Evolutionary conservation across 495 filamentous ascomycete genomes (phyloP), one percentile per base, ranked within the genome.

Genomic region (Cercophora newfieldiana): DNA sequence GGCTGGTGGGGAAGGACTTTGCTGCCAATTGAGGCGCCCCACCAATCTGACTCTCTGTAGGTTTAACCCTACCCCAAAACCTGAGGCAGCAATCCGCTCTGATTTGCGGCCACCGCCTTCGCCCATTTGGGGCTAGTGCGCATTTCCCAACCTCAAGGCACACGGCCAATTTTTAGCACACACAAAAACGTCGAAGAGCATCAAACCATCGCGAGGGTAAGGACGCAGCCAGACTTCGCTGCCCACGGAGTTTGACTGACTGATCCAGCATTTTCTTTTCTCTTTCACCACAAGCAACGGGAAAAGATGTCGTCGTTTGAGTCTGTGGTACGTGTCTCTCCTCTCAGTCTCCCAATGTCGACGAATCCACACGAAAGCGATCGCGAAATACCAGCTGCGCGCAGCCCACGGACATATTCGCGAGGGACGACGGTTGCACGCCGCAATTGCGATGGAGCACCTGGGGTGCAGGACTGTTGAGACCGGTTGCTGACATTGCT

Each of bases 241-340:
- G 70, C 72, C 59, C 73, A 68, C 69, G 72, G 70, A 72, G 70
- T 68, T 73, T 73, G 74, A 72, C 69, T 67, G 68, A 70, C 71
- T 70, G 74, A 74, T 73, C 72, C 69, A 69, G 56, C 69, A 71
- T 74, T 74, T 73, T 44, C 18, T 69, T 76, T 66, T 74, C 73
- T 68, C 66, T 70, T 69, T 67, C 66, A 44, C 37, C 37, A 66
- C 64, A 68, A 75, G 73, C 73, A 68, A 73, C 68, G 68, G 71
- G 86, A 84, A 91, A 96, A 86, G 85, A 98, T 97, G 94, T 96
- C 94, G 85, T 87, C 91, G 80, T 96, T 96, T 85, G 94, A 98
- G 85, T 86, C 90, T 83, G 93, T 97, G 85, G 92, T 97, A 87
- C 85, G 93, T 94, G 80, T 68, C 3, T 16, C 58, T 21, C 64